A percentile compares a stretch with the other conserved stretches of the same genome.
Evolutionary conservation across 75 land plant species (phyloP).

Genomic region (Pseudotsuga menziesii): DNA sequence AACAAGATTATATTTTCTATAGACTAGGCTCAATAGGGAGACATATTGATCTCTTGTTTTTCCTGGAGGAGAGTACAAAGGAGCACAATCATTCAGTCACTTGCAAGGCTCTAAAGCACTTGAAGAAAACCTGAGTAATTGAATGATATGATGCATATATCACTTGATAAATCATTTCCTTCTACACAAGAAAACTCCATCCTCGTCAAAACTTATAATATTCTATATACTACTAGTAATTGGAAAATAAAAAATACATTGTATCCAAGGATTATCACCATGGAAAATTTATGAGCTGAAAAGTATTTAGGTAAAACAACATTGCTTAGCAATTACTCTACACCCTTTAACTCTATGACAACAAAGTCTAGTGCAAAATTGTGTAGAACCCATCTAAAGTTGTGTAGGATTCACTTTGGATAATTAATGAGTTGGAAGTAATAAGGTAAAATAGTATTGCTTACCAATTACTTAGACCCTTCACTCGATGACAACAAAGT

Average conservation of each 20-base stretch:
- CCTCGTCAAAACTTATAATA: background rate
- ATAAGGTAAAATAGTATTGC: too few species aligned
- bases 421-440: too few species aligned
- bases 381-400: background rate
- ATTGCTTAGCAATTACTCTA: background rate
- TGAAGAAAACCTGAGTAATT: constrained; percentile 7
- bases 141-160: background rate
- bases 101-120: constrained; percentile 12
- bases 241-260: background rate
- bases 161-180: background rate
- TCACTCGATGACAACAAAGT: background rate
- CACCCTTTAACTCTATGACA: background rate
- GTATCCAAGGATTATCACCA: constrained; percentile 4
- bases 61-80: background rate
- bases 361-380: background rate
- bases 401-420: background rate
- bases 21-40: background rate
- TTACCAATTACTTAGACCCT: too few species aligned
- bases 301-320: background rate
- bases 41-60: background rate
- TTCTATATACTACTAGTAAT: background rate
- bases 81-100: background rate
- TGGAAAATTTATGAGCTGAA: background rate
- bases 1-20: background rate
- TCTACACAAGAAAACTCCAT: background rate